Evolutionary conservation across 2,329 filamentous ascomycete species (phyloP).

Genomic region (Xylaria sp.): DNA sequence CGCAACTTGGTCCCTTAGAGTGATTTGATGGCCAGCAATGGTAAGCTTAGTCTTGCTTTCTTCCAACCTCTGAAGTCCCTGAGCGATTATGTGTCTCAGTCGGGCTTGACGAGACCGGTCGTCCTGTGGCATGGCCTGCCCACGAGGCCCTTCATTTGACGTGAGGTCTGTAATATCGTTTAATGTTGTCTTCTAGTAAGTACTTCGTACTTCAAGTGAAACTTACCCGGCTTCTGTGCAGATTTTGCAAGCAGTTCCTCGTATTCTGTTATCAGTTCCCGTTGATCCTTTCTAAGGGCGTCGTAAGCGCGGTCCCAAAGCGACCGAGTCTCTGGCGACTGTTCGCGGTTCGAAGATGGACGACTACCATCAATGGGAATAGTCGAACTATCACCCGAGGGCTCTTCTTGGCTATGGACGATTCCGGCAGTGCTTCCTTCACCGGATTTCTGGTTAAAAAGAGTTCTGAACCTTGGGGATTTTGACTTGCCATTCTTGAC

Average conservation of each 20-base stretch:
- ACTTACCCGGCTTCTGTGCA: slow-evolving; percentile 13
- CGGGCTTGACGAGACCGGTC: not conserved
- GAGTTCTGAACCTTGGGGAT: not conserved
- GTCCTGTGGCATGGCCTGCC: not conserved
- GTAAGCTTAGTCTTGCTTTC: slow-evolving; percentile 16
- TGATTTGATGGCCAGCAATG: slow-evolving; percentile 7
- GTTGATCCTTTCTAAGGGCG: slow-evolving; percentile 20
- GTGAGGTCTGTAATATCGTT: not conserved
- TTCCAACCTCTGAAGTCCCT: slow-evolving; percentile 1
- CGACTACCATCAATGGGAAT: not conserved
- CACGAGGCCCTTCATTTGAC: not conserved
- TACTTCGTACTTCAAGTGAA: slow-evolving; percentile 8
- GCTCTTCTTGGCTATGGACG: not conserved
- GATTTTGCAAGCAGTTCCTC: slow-evolving; percentile 21
- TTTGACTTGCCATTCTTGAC: too few species aligned
- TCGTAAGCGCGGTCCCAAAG: slow-evolving; percentile 31
- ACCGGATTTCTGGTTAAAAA: not conserved
- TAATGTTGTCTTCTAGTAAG: slow-evolving; percentile 10
- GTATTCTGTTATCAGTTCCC: slow-evolving; percentile 23
- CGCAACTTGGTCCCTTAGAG: slow-evolving; percentile 22
- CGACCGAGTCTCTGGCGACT: slow-evolving; percentile 1
- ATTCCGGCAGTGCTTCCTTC: not conserved
- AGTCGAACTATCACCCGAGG: not conserved
- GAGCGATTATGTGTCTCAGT: not conserved
- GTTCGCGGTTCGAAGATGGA: not conserved